Evolutionary conservation across 2,329 filamentous ascomycete species (phyloP), one percentile per base, ranked within the genome.

Genomic region (Lecanicillium sp.): DNA sequence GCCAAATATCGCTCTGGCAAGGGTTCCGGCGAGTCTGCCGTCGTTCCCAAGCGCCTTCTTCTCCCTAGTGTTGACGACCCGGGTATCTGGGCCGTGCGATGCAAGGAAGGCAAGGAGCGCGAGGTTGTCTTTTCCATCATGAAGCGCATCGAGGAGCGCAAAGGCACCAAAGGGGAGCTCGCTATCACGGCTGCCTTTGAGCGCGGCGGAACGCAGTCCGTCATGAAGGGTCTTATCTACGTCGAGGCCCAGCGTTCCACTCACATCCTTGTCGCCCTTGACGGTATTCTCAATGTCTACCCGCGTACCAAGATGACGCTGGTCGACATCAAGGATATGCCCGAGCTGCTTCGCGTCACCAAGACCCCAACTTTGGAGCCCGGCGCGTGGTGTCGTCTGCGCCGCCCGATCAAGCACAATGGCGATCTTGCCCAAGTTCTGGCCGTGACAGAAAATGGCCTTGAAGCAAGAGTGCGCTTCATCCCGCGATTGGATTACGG

Each of bases 301-400:
- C 87, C 91, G 46, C 83, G 89, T 49, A 86, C 81, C 23, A 93
- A 90, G 67, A 84, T 93, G 70, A 80, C 90, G 37, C 73, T 97
- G 44, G 89, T 98, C 35, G 88, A 93, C 41, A 90, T 97, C 60
- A 95, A 95, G 65, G 93, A 98, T 67, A 95, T 96, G 84, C 91
- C 93, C 2, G 93, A 97, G 67, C 78, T 98, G n/a, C 75, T 98
- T 15, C 83, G 90, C 44, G 88, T 95, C 23, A 84, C 82, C 52
- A 95, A 95, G 70, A 91, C 86, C 3, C 87, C 90, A 40, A 83
- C 83, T 21, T 73, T 98, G 27, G 83, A 93, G 57, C 86, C 86
- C 9, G 91, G 91, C 54, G 89, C 89, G 30, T 98, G 93, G 78
- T 91, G 97, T 44, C 88, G 93, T 54, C 82, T 97, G 54, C 84